Base-by-base conservation (phyloP, 352 stramenopile genomes). In the Phytophthora megakarya region DNA sequence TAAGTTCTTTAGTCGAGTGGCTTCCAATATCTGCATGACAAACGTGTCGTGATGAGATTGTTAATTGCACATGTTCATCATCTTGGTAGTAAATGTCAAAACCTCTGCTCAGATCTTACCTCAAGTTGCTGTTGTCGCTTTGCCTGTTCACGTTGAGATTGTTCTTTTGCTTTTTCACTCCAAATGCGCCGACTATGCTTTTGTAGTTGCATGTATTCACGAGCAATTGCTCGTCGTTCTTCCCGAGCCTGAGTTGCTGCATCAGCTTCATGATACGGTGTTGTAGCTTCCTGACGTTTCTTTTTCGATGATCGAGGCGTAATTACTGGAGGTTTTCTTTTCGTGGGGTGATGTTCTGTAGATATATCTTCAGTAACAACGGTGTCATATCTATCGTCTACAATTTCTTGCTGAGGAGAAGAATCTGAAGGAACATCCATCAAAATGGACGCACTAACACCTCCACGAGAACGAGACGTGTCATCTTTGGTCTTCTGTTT, bases 131-230 rank as follows among this genome's bases (percentile, higher is more conserved):
- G 65, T 6, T 76, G 51, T 15, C 68, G 66, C 26, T 76, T 72
- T 40, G 75, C 74, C 33, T 76, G 71, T 37, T 78, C 73, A 40
- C 66, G 63, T 33, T 79, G 71, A 8, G 61, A 55, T 32, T 73
- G 61, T 30, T 88, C 55, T 30, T 75, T 76, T 37, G 66, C 33
- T 39, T 82, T 80, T 21, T 58, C 65, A 37, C 59, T 70, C 26
- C 61, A 52, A 6, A 84, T 48, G 35, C 61, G 52, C 16, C 84
- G 78, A 52, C 61, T 78, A 10, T 80, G 71, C 52, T 86, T 83
- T 43, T 93, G 81, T 6, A 87, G 19, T n/a, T 77, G 45, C 68
- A 93, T 91, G 28, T 81, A 90, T 47, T 90, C 84, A 12, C 84
- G 65, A 18, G 78, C 84, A 19, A 88, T 57, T 22, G 69, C 81